phyloP scores from a whole-genome alignment of 805 yeast species.

The Kazachstania psychrophila region DNA sequence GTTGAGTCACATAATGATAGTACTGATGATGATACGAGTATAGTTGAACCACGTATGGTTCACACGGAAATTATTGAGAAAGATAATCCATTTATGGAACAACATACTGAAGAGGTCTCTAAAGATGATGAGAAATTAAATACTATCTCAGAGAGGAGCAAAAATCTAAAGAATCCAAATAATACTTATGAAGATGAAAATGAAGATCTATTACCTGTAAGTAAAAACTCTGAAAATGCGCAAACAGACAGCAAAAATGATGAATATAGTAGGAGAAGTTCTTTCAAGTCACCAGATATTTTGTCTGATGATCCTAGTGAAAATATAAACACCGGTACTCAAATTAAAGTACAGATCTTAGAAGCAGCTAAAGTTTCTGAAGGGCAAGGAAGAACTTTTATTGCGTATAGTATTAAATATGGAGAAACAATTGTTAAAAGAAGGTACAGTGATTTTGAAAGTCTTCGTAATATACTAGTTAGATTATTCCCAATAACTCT shows the following conservation, averaged over 20 bases:
- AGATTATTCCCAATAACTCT: slow-evolving; percentile 72
- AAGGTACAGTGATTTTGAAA: slow-evolving; percentile 87
- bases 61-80: slow-evolving; percentile 22
- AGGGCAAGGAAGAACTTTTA: slow-evolving; percentile 30
- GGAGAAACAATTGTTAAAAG: slow-evolving; percentile 51
- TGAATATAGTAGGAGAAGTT: neutral
- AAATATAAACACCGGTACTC: neutral
- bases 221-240: neutral
- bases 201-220: slow-evolving; percentile 1
- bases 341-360: slow-evolving; percentile 15
- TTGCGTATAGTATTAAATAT: slow-evolving; percentile 68
- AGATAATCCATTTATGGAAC: slow-evolving; percentile 25
- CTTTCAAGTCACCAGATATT: neutral
- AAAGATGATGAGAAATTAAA: neutral
- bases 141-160: slow-evolving; percentile 4
- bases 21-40: neutral
- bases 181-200: slow-evolving; percentile 4
- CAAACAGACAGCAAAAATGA: neutral
- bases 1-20: too few species aligned
- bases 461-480: slow-evolving; percentile 57
- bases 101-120: neutral
- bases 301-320: neutral
- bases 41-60: slow-evolving; percentile 11
- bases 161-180: slow-evolving; percentile 12
- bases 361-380: slow-evolving; percentile 28